Evolutionary conservation across 2,329 filamentous ascomycete genomes (phyloP).

Genomic region (Tolypocladium tundrense): DNA sequence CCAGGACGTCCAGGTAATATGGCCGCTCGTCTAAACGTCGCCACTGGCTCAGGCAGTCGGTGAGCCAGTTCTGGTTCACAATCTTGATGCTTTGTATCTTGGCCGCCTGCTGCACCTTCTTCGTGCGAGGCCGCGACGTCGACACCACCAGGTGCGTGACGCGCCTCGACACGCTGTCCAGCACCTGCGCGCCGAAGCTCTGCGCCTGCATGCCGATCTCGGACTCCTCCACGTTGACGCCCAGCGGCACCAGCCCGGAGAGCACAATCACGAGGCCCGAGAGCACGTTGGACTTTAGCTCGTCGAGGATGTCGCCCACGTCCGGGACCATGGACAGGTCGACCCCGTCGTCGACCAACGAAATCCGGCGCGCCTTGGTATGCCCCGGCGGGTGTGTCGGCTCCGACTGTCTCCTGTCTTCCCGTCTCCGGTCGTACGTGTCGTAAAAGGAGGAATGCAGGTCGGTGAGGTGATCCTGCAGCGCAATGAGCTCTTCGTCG

Average conservation of each 20-base stretch:
- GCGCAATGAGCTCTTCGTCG: conserved; percentile 67
- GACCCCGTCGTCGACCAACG: conserved; percentile 28
- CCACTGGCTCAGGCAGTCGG: conserved; percentile 79
- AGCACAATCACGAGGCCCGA: conserved; percentile 71
- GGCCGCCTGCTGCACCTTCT: conserved; percentile 82
- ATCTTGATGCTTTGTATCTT: conserved; percentile 76
- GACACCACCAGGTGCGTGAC: conserved; percentile 69
- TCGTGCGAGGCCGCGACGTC: conserved; percentile 63
- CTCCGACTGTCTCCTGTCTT: conserved; percentile 22
- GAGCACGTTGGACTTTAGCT: conserved; percentile 69
- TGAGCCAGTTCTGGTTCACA: conserved; percentile 83
- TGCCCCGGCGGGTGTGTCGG: conserved; percentile 24
- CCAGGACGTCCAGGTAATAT: conserved; percentile 67
- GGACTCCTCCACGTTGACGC: conserved; percentile 65
- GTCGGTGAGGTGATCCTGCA: conserved; percentile 64
- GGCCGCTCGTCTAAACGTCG: conserved; percentile 65
- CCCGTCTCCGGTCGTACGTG: conserved; percentile 56
- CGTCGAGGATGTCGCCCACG: conserved; percentile 72
- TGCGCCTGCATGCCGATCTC: conserved; percentile 83
- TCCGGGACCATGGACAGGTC: conserved; percentile 59
- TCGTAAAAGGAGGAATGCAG: conserved; percentile 77
- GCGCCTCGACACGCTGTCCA: conserved; percentile 45
- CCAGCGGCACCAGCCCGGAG: conserved; percentile 80
- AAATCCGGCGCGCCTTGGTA: conserved; percentile 17
- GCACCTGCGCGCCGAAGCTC: conserved; percentile 67